Conservation (phyloP, 169 alveolate species). For the Eimeria necatrix region DNA sequence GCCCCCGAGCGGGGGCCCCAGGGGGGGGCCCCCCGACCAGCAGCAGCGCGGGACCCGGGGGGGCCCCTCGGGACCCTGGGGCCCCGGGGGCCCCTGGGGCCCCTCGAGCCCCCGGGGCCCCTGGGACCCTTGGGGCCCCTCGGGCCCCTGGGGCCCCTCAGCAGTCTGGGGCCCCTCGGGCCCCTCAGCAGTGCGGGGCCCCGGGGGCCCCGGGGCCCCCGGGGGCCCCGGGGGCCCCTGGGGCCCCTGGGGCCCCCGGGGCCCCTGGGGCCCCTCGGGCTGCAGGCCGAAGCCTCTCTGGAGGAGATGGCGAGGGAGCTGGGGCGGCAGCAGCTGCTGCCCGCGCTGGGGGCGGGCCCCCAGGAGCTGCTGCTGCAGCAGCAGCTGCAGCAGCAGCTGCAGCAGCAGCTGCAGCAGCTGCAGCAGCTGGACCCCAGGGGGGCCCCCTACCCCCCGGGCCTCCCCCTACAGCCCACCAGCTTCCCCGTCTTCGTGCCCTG, state of each 20-base stretch:
- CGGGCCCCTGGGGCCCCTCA: not conserved
- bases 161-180: not conserved
- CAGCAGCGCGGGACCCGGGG: not conserved
- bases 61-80: too few species aligned
- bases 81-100: conserved; percentile 18
- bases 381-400: not conserved
- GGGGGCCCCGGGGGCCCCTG: conserved; percentile 23
- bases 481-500: conserved; percentile 40
- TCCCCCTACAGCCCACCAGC: conserved; percentile 30
- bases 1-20: conserved; percentile 10
- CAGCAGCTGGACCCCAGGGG: not conserved
- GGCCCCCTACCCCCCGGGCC: conserved; percentile 21
- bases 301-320: not conserved
- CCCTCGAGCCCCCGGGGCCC: not conserved
- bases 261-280: not conserved
- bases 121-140: not conserved
- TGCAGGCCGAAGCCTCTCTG: not conserved
- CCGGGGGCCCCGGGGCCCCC: not conserved
- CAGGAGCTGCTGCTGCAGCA: too few species aligned
- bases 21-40: not conserved
- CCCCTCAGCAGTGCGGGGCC: not conserved
- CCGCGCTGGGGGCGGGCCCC: not conserved
- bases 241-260: too few species aligned
- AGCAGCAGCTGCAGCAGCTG: not conserved
- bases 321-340: not conserved